Base-by-base conservation (phyloP, 2,329 filamentous ascomycete species). In the Penicillium rolfsii region DNA sequence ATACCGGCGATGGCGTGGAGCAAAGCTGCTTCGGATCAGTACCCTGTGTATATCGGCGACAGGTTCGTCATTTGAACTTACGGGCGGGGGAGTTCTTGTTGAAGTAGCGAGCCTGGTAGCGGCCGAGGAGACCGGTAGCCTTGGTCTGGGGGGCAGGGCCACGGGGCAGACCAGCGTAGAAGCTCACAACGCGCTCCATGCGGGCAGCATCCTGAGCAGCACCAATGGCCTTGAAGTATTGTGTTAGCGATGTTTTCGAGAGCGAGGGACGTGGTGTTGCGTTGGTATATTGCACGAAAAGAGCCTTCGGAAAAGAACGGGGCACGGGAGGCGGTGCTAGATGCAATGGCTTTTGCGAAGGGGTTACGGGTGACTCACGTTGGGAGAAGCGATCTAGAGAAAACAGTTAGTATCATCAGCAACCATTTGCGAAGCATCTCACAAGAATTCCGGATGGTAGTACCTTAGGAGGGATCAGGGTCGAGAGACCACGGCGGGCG, bases 401-500 rank as follows among this genome's bases (percentile, higher is more conserved):
- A 54, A 49, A 41, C 56, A 64, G 70, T 83, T 76, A 84, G 81
- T 68, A 74, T 73, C 56, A 36, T 57, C 56, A 63, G 70, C 68
- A 33, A 28, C 41, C 41, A 43, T 38, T 19, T 12, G 55, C 54
- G 48, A 63, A 59, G 52, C 64, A 57, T 59, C 61, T 61, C 36
- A 43, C 38, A 53, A 30, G 35, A 58, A 59, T 57, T 59, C 35
- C 35, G 53, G 28, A 45, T 66, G 38, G 62, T 63, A 84, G 72
- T 84, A 97, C 94, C 93, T 99, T 99, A 77, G 96, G 95, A 73
- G 96, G 96, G 76, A 99, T 97, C 81, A 99, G 90, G 85, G 96
- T 97, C 79, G 95, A 98, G 78, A 97, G 90, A 86, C 87, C 91
- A 83, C 93, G 89, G 83, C 91, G 91, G 77, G 89, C 87, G 77